Evolutionary conservation across 768 basidiomycete species (phyloP), one percentile per base, ranked within the genome.

Genomic region (Gautieria morchelliformis): DNA sequence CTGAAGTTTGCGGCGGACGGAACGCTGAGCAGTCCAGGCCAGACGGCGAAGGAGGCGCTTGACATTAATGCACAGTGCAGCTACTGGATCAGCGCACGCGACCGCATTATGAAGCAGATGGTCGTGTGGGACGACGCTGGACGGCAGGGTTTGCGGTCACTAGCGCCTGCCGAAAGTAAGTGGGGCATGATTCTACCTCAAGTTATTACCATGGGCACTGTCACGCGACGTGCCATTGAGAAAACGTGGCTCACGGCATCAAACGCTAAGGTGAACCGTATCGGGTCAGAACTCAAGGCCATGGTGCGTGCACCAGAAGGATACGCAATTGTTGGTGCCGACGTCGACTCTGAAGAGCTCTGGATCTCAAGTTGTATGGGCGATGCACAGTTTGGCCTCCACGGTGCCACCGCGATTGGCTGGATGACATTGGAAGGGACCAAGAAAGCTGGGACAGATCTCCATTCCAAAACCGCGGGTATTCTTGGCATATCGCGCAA

Each of bases 361-460:
- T 98, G 96, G 96, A 98, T 98, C 62, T 95, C 94, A 19, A 93
- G 90, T 65, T 91, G 92, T 59, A 95, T 98, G 91, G 95, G 95
- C 0, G 96, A 98, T 66, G 90, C 93, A 0, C 95, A 99, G 70
- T 96, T 99, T 68, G 96, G 95, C 9, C 68, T 95, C 58, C 94
- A 99, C 63, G 95, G 95, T 11, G 92, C 93, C 11, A 94, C 93
- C 3, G 93, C 95, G 1, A 84, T 99, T 44, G 95, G 96, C 3
- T 98, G 95, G 95, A 98, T 99, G 95, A 97, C 94, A 15, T 79
- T 99, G 30, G 96, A 98, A 69, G 94, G 96, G 1, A 95, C 94
- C 15, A 98, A 98, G 70, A 79, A 85, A 0, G 86, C 88, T 0
- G 93, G 93, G 5, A 98, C 95, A 6, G 95, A 99, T 72, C 72